Percentiles rank a stretch among this genome's conserved stretches.
phyloP scores from a whole-genome alignment of 2,329 filamentous ascomycete species.

The Colletotrichum sp. region DNA sequence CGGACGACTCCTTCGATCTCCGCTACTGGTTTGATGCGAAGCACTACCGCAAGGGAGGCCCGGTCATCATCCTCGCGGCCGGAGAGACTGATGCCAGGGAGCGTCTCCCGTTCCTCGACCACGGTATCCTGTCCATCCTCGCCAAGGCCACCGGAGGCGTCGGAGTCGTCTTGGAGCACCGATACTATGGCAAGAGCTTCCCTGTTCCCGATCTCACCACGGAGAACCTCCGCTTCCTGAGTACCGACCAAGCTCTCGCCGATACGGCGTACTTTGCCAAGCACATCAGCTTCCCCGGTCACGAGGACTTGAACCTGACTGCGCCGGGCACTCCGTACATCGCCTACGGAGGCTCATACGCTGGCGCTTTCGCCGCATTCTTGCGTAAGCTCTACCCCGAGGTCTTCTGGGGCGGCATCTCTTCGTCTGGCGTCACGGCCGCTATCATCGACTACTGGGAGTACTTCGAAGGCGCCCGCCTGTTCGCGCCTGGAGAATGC shows the following conservation, averaged over 20 bases:
- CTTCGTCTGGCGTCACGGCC: conserved; percentile 79
- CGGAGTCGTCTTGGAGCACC: conserved; percentile 83
- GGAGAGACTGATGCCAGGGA: conserved; percentile 72
- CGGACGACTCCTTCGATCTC: conserved; percentile 68
- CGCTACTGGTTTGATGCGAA: conserved; percentile 85
- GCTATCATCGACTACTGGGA: conserved; percentile 81
- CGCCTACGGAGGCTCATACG: conserved; percentile 84
- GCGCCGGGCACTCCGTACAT: conserved; percentile 73
- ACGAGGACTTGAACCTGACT: conserved; percentile 71
- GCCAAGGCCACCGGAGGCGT: conserved; percentile 74
- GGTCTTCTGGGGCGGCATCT: conserved; percentile 79
- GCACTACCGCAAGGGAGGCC: conserved; percentile 78
- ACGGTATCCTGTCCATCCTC: conserved; percentile 77
- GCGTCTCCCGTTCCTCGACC: conserved; percentile 74
- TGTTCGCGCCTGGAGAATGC: conserved; percentile 63
- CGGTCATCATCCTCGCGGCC: conserved; percentile 77
- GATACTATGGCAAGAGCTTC: conserved; percentile 83
- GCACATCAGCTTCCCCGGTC: conserved; percentile 72
- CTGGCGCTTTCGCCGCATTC: conserved; percentile 80
- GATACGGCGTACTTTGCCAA: conserved; percentile 83
- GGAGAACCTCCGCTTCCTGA: conserved; percentile 78
- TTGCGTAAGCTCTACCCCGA: conserved; percentile 79
- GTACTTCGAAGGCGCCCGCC: conserved; percentile 57
- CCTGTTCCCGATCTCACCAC: conserved; percentile 70
- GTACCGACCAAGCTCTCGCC: conserved; percentile 82